These are phyloP conservation scores for Grigorovia humatica DNA, from an alignment of 805 yeast species.

Conservation along the genomic window DNA sequence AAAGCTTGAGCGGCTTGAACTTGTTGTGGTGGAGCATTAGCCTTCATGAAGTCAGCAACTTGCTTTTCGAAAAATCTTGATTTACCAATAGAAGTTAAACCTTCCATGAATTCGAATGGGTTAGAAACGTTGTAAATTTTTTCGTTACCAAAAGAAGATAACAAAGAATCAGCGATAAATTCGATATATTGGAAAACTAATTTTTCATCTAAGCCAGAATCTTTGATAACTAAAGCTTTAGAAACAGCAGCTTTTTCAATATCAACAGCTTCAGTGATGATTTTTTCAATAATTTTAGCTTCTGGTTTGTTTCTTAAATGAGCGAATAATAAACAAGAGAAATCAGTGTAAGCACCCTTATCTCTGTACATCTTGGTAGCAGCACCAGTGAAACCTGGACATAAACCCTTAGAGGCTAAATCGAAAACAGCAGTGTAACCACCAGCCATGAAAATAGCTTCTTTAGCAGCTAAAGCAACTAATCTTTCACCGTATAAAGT, in stretches of 20 bases:
- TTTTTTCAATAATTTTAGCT: constrained; percentile 61
- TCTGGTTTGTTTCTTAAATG: constrained; percentile 85
- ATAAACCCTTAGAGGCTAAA: constrained; percentile 92
- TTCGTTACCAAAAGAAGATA: constrained; percentile 80
- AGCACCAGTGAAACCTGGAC: constrained; percentile 96
- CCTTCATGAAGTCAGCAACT: constrained; percentile 96
- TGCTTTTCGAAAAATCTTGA: constrained; percentile 97
- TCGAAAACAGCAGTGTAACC: constrained; percentile 95
- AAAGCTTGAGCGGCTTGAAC: constrained; percentile 42
- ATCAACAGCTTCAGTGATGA: constrained; percentile 86
- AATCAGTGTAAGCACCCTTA: constrained; percentile 96
- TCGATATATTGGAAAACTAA: constrained; percentile 96
- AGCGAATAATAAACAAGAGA: constrained; percentile 87
- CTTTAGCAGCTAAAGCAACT: constrained; percentile 96
- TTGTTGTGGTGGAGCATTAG: constrained; percentile 57
- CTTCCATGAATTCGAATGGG: constrained; percentile 98
- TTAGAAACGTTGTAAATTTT: constrained; percentile 77
- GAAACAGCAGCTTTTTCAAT: constrained; percentile 88
- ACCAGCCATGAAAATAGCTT: constrained; percentile 95
- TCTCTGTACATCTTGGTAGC: constrained; percentile 94
- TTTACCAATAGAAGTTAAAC: constrained; percentile 92
- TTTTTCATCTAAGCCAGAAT: constrained; percentile 84
- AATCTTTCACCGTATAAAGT: constrained; percentile 90
- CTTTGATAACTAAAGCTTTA: constrained; percentile 81
- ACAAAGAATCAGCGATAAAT: constrained; percentile 89